Evolutionary conservation across 768 basidiomycete genomes (phyloP), one percentile per base, ranked within the genome.

Genomic region (Boletus rubroflammeus): DNA sequence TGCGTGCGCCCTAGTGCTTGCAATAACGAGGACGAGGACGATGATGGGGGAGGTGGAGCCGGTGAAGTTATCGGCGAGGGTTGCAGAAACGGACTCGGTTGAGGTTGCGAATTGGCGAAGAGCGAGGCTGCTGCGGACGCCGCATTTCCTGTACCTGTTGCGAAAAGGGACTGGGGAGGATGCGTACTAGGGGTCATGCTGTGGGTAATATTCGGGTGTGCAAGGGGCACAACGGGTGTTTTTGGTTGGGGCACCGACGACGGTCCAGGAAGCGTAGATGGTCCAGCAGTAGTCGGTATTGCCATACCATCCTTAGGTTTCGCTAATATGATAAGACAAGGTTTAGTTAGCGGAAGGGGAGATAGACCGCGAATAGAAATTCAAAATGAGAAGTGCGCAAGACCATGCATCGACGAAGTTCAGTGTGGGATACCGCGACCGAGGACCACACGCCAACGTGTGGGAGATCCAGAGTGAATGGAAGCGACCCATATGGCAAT

Each of bases 121-220:
- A 64, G 32, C 0, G 65, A 56, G 17, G 58, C 46, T 21, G 52
- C 56, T 32, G 58, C 56, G 7, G 63, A 55, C 0, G 53, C 45
- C 14, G 53, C 31, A n/a, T 52, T 62, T 31, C 58, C 60, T 11
- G 56, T 29, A 9, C 60, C 55, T n/a, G 61, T 54, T 29, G 60
- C 59, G 23, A 67, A 61, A 41, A 69, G 60, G 31, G 63, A 62
- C 17, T 61, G 67, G 1, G 73, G 63, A 29, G 68, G 68, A 43
- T 69, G 68, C 0, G 69, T 69, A 19, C 59, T 71, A 17, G 68
- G 68, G 1, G 68, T 69, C 67, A 71, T 69, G 31, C 67, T 71
- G 35, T 68, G 61, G 3, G 29, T 3, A 2, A 67, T 51, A 10
- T 42, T 59, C 3, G 60, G 52, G 17, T 47, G 55, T 7, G 50